A percentile compares a stretch with the other conserved stretches of the same genome.
Evolutionary conservation across 805 yeast species (phyloP).

Genomic region (Metschnikowia borealis): DNA sequence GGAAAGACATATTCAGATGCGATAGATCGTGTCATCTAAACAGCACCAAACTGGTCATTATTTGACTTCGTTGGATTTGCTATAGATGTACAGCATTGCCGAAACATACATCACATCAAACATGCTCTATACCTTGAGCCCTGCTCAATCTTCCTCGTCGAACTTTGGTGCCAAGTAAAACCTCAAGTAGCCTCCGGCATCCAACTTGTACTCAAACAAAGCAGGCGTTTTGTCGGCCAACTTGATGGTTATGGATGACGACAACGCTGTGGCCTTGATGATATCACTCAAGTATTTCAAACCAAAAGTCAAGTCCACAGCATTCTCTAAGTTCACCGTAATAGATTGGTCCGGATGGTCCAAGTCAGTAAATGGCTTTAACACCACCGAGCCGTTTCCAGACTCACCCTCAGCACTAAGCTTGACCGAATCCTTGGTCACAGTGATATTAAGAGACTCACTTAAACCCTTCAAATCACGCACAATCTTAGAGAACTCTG

Average conservation of each 20-base stretch:
- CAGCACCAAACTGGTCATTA: too few relatives aligned
- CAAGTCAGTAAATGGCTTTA: conserved; percentile 79
- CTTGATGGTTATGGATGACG: conserved; percentile 74
- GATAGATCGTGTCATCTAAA: too few relatives aligned
- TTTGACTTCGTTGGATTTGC: too few relatives aligned
- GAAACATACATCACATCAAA: not conserved
- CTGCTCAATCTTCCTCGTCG: conserved; percentile 68
- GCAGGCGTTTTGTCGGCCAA: conserved; percentile 92
- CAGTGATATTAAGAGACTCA: conserved; percentile 80
- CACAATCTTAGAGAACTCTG: conserved; percentile 83
- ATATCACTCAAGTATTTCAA: conserved; percentile 87
- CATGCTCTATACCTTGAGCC: conserved; percentile 3
- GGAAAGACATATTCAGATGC: too few relatives aligned
- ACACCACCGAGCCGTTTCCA: conserved; percentile 80
- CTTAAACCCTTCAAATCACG: conserved; percentile 83
- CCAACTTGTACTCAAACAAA: conserved; percentile 83
- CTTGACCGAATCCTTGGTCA: conserved; percentile 88
- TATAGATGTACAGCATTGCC: too few relatives aligned
- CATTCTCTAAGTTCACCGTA: conserved; percentile 73
- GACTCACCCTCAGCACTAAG: conserved; percentile 89
- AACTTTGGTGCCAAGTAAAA: conserved; percentile 98
- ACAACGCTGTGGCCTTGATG: conserved; percentile 81
- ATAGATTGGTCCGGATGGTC: conserved; percentile 76
- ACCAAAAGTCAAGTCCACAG: conserved; percentile 87
- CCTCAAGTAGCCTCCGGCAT: conserved; percentile 83